Base-by-base conservation (phyloP, 2,329 filamentous ascomycete species). In the Penicillium sp. region DNA sequence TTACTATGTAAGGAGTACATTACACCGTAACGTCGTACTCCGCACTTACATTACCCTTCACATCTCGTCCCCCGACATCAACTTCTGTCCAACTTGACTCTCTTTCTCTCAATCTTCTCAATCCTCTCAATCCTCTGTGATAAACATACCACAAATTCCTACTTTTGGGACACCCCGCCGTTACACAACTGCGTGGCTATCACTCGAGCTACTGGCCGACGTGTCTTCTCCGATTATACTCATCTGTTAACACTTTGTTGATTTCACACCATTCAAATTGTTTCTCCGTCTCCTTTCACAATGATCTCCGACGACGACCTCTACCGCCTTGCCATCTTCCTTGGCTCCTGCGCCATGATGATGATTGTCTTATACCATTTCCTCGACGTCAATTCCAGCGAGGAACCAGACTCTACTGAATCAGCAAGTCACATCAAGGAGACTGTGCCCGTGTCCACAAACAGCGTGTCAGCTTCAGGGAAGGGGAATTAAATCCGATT, bases 271-370 rank as follows among this genome's bases (percentile, higher is more conserved):
- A 9, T 30, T 33, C 19, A 31, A 11, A 19, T 28, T 12, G 14
- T 7, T 28, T 16, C 30, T 38, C n/a, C 33, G 10, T 22, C 36
- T n/a, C n/a, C n/a, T 37, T 35, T 53, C 80, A 89, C 68, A 46
- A 99, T 99, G 94, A 97, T 99, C 73, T 88, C 92, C 73, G 94
- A 99, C 85, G 80, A 83, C 74, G 87, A 94, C 63, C 87, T 99
- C 68, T 97, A 97, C 82, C 84, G 84, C 60, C 85, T 99, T 30
- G 92, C 94, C 74, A 87, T 97, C 74, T 93, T 97, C 74, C 89
- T 99, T 57, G 94, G 94, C 78, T 89, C 87, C 53, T 84, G 87
- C 38, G 86, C 93, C 61, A 93, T 97, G 90, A 80, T 97, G 42
- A 83, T 99, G 59, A 97, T 97, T 63, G 86, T 99, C 30, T 77